Conservation (phyloP, 2,329 filamentous ascomycete species). For the Akanthomyces uredinophilus region DNA sequence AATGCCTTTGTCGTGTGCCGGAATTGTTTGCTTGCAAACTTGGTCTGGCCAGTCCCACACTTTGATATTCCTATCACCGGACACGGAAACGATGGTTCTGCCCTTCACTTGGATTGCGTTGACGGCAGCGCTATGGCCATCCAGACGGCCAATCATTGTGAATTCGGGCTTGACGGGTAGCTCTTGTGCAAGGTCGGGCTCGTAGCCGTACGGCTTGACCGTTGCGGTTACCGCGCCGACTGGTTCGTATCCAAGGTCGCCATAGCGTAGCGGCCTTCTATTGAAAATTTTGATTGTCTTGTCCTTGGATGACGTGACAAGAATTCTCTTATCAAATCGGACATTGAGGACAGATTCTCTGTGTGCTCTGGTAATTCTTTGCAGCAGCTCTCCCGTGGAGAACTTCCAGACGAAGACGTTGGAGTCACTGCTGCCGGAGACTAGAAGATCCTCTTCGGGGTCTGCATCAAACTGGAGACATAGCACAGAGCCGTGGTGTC, state of each 20-base stretch:
- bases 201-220: slow-evolving; percentile 51
- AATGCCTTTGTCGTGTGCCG: slow-evolving; percentile 90
- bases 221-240: slow-evolving; percentile 50
- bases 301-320: slow-evolving; percentile 97
- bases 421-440: slow-evolving; percentile 90
- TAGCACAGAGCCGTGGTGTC: slow-evolving; percentile 80
- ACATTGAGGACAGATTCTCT: slow-evolving; percentile 89
- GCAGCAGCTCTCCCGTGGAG: slow-evolving; percentile 78
- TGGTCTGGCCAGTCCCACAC: slow-evolving; percentile 88
- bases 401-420: slow-evolving; percentile 90
- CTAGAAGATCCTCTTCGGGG: slow-evolving; percentile 83
- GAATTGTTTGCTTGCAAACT: slow-evolving; percentile 68
- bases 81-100: slow-evolving; percentile 86
- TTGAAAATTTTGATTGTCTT: slow-evolving; percentile 97
- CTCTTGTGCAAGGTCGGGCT: slow-evolving; percentile 40
- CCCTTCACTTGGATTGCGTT: slow-evolving; percentile 91
- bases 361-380: slow-evolving; percentile 72
- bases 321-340: slow-evolving; percentile 81
- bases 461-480: slow-evolving; percentile 93
- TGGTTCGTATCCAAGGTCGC: slow-evolving; percentile 51
- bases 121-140: slow-evolving; percentile 85
- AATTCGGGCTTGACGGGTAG: slow-evolving; percentile 58
- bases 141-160: slow-evolving; percentile 70
- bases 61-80: slow-evolving; percentile 89
- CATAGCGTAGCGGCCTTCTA: slow-evolving; percentile 59